phyloP scores from a whole-genome alignment of 495 filamentous ascomycete species.

The Hyaloscypha finlandica region DNA sequence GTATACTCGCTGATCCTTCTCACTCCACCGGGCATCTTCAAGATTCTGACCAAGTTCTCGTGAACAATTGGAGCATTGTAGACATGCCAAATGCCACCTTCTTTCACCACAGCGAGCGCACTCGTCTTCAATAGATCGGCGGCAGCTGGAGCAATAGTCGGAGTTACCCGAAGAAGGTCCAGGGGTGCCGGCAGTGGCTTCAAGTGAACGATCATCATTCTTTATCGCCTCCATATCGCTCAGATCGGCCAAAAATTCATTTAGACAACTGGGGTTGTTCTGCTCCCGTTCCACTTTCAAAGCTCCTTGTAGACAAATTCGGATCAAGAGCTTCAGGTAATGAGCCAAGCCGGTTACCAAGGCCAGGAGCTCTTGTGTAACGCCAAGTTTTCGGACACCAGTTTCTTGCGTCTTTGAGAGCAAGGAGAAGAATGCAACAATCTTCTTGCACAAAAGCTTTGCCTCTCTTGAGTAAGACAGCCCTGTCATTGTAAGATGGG shows the following conservation, averaged over 20 bases:
- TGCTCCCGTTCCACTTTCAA: slow-evolving; percentile 88
- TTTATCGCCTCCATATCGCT: slow-evolving; percentile 70
- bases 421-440: slow-evolving; percentile 95
- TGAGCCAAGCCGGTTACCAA: slow-evolving; percentile 96
- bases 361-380: slow-evolving; percentile 94
- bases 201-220: slow-evolving; percentile 70
- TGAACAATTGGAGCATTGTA: slow-evolving; percentile 74
- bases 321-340: slow-evolving; percentile 96
- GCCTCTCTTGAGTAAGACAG: slow-evolving; percentile 91
- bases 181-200: slow-evolving; percentile 71
- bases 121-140: slow-evolving; percentile 90
- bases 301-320: slow-evolving; percentile 93
- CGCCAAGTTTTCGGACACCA: slow-evolving; percentile 82
- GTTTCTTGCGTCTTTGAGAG: slow-evolving; percentile 92
- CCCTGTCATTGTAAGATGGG: slow-evolving; percentile 49
- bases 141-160: slow-evolving; percentile 78
- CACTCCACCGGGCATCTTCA: slow-evolving; percentile 65
- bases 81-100: slow-evolving; percentile 82
- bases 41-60: slow-evolving; percentile 67
- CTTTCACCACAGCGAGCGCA: slow-evolving; percentile 71
- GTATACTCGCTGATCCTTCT: slow-evolving; percentile 62
- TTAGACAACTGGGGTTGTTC: slow-evolving; percentile 69
- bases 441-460: slow-evolving; percentile 98
- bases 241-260: slow-evolving; percentile 79
- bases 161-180: slow-evolving; percentile 75